A percentile compares a stretch with the other conserved stretches of the same genome.
Conservation (phyloP, 2,329 filamentous ascomycete species). For the Fusarium paranaense region DNA sequence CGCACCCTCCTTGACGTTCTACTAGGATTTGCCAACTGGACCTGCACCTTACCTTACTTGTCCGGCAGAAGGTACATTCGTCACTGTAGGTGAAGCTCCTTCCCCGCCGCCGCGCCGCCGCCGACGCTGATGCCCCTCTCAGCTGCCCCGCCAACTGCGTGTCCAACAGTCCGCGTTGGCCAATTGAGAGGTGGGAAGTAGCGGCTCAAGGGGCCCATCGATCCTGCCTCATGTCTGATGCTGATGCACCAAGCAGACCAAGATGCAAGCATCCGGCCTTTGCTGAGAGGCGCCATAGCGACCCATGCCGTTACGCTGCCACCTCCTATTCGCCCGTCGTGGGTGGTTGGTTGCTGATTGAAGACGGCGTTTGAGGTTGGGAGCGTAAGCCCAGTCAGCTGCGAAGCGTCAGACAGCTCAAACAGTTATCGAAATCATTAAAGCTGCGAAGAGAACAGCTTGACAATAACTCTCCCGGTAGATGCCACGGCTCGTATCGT, state of each 20-base stretch:
- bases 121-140: conserved; percentile 41
- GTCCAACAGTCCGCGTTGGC: conserved; percentile 28
- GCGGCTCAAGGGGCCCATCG: conserved; percentile 21
- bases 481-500: conserved; percentile 1
- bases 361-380: conserved; percentile 6
- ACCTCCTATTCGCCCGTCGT: conserved; percentile 39
- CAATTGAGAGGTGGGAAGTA: conserved; percentile 22
- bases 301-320: conserved; percentile 36
- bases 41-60: conserved; percentile 33
- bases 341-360: not conserved
- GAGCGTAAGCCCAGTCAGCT: conserved; percentile 20
- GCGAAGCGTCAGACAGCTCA: not conserved
- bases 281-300: conserved; percentile 25
- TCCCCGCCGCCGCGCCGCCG: conserved; percentile 29
- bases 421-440: not conserved
- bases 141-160: conserved; percentile 43
- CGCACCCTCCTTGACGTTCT: conserved; percentile 28
- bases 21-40: not conserved
- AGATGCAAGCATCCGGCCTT: conserved; percentile 1
- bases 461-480: not conserved
- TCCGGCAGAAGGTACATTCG: not conserved
- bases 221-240: conserved; percentile 32
- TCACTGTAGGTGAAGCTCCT: conserved; percentile 37
- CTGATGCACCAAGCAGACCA: conserved; percentile 22
- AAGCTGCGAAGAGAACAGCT: not conserved